Base-by-base conservation (phyloP, 495 filamentous ascomycete species). In the Hyaloscypha finlandica region DNA sequence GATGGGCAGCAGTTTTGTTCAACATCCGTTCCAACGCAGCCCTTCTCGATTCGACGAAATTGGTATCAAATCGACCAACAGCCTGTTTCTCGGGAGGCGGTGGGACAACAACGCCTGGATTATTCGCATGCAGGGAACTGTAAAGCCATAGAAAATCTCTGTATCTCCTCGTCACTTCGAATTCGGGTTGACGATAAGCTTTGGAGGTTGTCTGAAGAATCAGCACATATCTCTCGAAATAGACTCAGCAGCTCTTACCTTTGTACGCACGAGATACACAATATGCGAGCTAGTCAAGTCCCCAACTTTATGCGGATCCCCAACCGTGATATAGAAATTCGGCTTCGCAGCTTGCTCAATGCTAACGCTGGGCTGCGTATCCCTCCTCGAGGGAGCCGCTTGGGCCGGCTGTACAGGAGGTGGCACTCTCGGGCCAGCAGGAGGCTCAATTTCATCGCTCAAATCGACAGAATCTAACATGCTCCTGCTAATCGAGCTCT, bases 101-200 rank as follows among this genome's bases (percentile, higher is more conserved):
- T 1, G 95, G 95, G 22, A 98, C 93, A 64, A 99, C 92, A 51
- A 97, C 89, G 57, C 95, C 95, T 16, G 95, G 95, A 73, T 94
- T 97, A 77, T 94, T 98, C 71, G 85, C 90, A 76, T 97, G 95
- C 69, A 99, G 82, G 35, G 90, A 90, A 66, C 89, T 97, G 73
- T 98, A 99, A 25, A 99, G 89, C 95, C 95, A 99, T 45, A 98
- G 80, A 75, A 99, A 98, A 79, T 99, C 95, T 55, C 95, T 88
- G 79, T 97, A 99, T 66, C 95, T 87, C 66, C 95, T 87, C 70
- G 90, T 94, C 66, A 99, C 95, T 25, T 90, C 87, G 68, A 99
- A 99, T 74, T 97, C 93, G 33, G 89, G 84, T 67, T 91, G 89
- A 70, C 90, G 90, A 76, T 97, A 99, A 42, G 92, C 95, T 79